Evolutionary conservation across 1,284 basidiomycete genomes (phyloP), one percentile per base, ranked within the genome.

Genomic region (Naganishia sp.): DNA sequence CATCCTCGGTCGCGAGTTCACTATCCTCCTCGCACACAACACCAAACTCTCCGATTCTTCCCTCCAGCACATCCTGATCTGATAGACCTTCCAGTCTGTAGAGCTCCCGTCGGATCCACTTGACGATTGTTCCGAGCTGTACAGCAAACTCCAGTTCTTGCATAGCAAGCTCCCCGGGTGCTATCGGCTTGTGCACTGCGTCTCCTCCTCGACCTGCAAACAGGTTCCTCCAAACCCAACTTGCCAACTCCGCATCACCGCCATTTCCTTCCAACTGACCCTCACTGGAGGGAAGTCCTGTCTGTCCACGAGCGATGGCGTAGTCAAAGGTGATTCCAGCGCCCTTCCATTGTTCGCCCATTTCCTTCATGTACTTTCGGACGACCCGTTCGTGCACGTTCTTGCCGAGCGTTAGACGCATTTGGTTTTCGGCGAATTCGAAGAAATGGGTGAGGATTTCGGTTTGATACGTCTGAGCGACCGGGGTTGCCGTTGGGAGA

Each of bases 361-460:
- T 80, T 72, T 86, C 84, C 65, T 90, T 89, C 91, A 99, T 90
- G 79, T 97, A 93, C 55, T 88, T 87, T 64, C 87, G 88, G 67
- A 99, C 88, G 43, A 95, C 84, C 6, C 88, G 82, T 76, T 92
- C 87, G 57, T 94, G 87, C 39, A 88, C 88, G 44, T 84, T 82
- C 10, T 82, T 66, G 75, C 83, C 87, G 68, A 94, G 86, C 71
- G 96, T 85, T 65, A 86, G 79, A 21, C 94, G 88, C 72, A 98
- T 89, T 68, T 94, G 88, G 74, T 90, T 88, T 76, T 98, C 95
- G 69, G 93, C 86, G 76, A 99, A 92, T 72, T 94, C 84, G 83
- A 99, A 99, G 82, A 95, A 96, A 80, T 97, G 93, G 79, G 95
- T 93, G 71, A 97, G 84, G 64, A 98, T 83, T 55, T 88, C 91